Conservation (phyloP, 2,329 filamentous ascomycete genomes). For the Exophiala aquamarina region DNA sequence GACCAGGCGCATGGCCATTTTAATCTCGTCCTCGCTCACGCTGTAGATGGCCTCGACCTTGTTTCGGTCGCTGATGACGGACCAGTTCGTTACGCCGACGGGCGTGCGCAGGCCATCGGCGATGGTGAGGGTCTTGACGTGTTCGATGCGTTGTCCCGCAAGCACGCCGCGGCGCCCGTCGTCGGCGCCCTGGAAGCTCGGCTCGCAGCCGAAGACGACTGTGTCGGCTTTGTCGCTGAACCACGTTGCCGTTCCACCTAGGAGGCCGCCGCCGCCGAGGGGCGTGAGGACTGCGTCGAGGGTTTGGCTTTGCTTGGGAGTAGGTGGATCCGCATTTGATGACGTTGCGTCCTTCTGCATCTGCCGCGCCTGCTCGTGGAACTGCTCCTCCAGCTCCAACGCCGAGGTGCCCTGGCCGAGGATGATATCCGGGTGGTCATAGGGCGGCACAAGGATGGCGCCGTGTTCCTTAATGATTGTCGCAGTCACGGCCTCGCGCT, state of each 20-base stretch:
- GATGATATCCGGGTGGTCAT: conserved; percentile 89
- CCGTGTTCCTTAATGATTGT: conserved; percentile 69
- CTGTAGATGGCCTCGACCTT: conserved; percentile 71
- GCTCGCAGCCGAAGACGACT: conserved; percentile 83
- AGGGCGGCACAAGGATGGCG: conserved; percentile 80
- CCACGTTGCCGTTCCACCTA: conserved; percentile 77
- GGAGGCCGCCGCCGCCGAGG: conserved; percentile 84
- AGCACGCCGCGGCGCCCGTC: conserved; percentile 73
- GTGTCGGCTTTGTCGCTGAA: conserved; percentile 61
- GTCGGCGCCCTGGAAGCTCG: conserved; percentile 77
- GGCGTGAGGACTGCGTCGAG: conserved; percentile 77
- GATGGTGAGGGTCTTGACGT: conserved; percentile 75
- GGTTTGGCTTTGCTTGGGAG: no score
- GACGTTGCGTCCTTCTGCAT: no score
- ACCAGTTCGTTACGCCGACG: conserved; percentile 74
- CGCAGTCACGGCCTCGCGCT: conserved; percentile 76
- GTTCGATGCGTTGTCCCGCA: conserved; percentile 60
- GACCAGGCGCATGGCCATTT: conserved; percentile 71
- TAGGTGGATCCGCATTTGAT: no score
- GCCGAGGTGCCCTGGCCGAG: conserved; percentile 90
- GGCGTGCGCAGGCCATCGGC: conserved; percentile 88
- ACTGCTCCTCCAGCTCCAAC: conserved; percentile 78
- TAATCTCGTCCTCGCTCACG: conserved; percentile 81
- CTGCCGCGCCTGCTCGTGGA: conserved; percentile 49
- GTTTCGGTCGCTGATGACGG: conserved; percentile 67